Percentiles rank a stretch among this genome's conserved stretches.
These are phyloP conservation scores for Wickerhamomyces sp. DNA, from an alignment of 1,139 yeast genomes.

Conservation along the genomic window DNA sequence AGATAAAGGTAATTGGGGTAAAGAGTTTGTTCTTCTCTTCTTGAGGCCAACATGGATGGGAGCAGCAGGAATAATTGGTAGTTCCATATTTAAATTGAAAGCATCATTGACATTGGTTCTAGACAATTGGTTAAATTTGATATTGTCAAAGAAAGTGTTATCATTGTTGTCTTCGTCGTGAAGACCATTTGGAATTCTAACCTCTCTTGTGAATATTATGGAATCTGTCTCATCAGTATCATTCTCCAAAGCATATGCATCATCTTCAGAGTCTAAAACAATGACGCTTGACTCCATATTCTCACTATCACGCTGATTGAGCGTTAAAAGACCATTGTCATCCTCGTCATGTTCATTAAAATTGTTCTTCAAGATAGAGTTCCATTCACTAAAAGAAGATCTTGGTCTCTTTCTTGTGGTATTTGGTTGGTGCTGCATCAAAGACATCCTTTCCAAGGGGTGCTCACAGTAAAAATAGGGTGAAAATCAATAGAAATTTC, in stretches of 20 bases:
- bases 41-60: slow-evolving; percentile 24
- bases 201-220: slow-evolving; percentile 3
- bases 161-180: slow-evolving; percentile 9
- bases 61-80: not conserved
- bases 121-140: not conserved
- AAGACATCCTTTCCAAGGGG: slow-evolving; percentile 14
- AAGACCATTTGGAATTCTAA: not conserved
- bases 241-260: slow-evolving; percentile 10
- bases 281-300: slow-evolving; percentile 24
- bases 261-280: slow-evolving; percentile 36
- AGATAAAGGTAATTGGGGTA: slow-evolving; percentile 64
- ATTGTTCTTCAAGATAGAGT: slow-evolving; percentile 16
- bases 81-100: slow-evolving; percentile 1
- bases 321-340: not conserved
- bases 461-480: not conserved
- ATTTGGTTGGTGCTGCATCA: slow-evolving; percentile 16
- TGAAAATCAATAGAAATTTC: not conserved
- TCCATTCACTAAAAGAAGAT: slow-evolving; percentile 24
- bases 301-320: not conserved
- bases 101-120: slow-evolving; percentile 2
- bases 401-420: slow-evolving; percentile 31
- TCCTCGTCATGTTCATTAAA: slow-evolving; percentile 5
- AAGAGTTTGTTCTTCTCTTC: slow-evolving; percentile 62
- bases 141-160: slow-evolving; percentile 5
- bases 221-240: slow-evolving; percentile 5